These are phyloP conservation scores for Endocarpon pusillum DNA, from an alignment of 495 filamentous ascomycete species.

Conservation along the genomic window DNA sequence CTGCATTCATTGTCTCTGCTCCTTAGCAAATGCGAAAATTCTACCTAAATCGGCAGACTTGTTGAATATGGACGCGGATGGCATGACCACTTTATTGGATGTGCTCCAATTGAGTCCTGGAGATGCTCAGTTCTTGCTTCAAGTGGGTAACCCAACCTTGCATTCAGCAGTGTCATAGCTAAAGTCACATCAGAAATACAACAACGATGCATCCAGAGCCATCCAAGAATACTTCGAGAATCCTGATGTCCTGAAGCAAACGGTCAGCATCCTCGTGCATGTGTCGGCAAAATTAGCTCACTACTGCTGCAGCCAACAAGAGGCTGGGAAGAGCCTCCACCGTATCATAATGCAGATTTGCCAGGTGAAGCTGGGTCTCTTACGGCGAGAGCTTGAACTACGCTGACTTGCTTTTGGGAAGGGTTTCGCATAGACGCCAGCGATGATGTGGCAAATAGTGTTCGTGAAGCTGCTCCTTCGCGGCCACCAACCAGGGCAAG, in stretches of 20 bases:
- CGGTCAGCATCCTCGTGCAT: conserved; percentile 12
- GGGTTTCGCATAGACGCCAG: conserved; percentile 40
- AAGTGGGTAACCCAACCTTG: too few relatives aligned
- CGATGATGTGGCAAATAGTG: conserved; percentile 27
- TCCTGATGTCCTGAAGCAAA: conserved; percentile 20
- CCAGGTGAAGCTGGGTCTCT: conserved; percentile 3
- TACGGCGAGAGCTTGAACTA: conserved; percentile 2
- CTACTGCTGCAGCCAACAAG: conserved; percentile 1
- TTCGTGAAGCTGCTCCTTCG: conserved; percentile 38
- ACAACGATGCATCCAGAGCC: conserved; percentile 29
- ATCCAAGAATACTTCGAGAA: conserved; percentile 37
- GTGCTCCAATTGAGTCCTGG: too few relatives aligned
- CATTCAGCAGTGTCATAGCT: too few relatives aligned
- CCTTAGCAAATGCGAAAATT: too few relatives aligned
- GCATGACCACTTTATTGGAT: too few relatives aligned
- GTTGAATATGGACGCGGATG: too few relatives aligned
- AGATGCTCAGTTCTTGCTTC: too few relatives aligned
- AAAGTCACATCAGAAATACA: too few relatives aligned
- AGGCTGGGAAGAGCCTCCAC: neutral
- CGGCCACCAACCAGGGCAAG: conserved; percentile 53
- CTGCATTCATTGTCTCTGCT: too few relatives aligned
- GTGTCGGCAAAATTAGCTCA: neutral
- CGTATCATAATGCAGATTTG: conserved; percentile 5
- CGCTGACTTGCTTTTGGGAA: conserved; percentile 14
- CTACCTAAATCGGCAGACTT: too few relatives aligned